Conservation (phyloP, 2,329 filamentous ascomycete species). For the Ciborinia camelliae region DNA sequence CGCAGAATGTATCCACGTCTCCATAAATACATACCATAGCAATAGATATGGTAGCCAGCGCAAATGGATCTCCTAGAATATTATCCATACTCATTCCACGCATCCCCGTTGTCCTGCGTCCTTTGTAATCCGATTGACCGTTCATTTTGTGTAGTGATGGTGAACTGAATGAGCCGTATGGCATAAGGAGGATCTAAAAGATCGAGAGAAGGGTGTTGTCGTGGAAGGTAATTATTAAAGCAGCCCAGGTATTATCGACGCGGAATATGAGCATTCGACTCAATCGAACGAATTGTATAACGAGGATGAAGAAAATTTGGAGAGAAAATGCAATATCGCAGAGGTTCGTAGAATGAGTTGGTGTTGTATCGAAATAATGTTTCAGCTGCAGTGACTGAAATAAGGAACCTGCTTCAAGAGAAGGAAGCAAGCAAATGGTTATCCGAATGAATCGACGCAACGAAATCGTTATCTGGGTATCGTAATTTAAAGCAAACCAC, state of each 20-base stretch:
- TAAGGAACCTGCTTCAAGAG: not conserved
- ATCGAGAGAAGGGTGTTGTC: not conserved
- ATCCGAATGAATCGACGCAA: conserved; percentile 6
- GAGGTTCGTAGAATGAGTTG: conserved; percentile 1
- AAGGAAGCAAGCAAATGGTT: not conserved
- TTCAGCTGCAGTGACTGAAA: conserved; percentile 14
- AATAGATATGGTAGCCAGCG: conserved; percentile 90
- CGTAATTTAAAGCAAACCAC: conserved; percentile 13
- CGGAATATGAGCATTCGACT: conserved; percentile 14
- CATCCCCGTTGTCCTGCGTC: conserved; percentile 50
- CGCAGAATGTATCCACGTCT: conserved; percentile 10
- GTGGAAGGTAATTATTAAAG: conserved; percentile 9
- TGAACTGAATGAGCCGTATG: conserved; percentile 69
- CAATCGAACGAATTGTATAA: conserved; percentile 7
- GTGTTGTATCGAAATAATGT: conserved; percentile 13
- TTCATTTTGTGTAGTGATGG: conserved; percentile 81
- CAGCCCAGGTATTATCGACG: conserved; percentile 12
- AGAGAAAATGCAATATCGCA: not conserved
- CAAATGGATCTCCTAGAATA: conserved; percentile 94
- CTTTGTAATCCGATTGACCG: conserved; percentile 55
- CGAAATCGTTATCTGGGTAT: not conserved
- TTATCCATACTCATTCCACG: conserved; percentile 73
- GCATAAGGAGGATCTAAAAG: conserved; percentile 48
- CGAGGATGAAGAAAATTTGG: conserved; percentile 4
- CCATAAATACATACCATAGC: conserved; percentile 63